Conservation (phyloP, 2,329 filamentous ascomycete genomes). For the Laburnicola sp. region DNA sequence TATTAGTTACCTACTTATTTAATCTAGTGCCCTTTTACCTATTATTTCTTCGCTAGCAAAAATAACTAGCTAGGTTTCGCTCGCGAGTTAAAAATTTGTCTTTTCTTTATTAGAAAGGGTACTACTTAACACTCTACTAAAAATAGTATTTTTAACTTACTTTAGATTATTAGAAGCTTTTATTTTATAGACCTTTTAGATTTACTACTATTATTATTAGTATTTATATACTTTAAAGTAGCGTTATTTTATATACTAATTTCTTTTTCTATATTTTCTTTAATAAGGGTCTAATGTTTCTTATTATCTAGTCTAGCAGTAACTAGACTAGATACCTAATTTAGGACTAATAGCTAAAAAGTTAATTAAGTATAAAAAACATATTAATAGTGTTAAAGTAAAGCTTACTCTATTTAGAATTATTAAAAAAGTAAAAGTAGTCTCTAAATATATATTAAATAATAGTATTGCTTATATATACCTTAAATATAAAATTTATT, state of each 20-base stretch:
- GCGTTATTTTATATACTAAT: too few relatives aligned
- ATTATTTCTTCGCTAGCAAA: conserved; percentile 4
- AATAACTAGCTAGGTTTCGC: conserved; percentile 4
- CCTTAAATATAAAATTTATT: not conserved
- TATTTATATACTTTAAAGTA: too few relatives aligned
- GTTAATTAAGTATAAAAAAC: too few relatives aligned
- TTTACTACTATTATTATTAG: conserved; percentile 3
- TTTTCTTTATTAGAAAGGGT: conserved; percentile 1
- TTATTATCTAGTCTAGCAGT: too few relatives aligned
- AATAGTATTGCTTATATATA: not conserved
- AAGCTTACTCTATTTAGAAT: not conserved
- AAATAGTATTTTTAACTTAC: conserved; percentile 5
- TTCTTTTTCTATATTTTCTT: too few relatives aligned
- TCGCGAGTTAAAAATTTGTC: not conserved
- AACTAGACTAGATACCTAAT: too few relatives aligned
- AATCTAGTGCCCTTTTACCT: not conserved
- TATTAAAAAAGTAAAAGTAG: not conserved
- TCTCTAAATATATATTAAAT: not conserved
- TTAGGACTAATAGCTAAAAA: too few relatives aligned
- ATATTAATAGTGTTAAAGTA: not conserved
- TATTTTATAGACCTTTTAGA: not conserved
- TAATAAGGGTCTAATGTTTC: too few relatives aligned
- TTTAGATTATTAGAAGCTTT: not conserved
- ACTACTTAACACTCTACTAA: conserved; percentile 3
- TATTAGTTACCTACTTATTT: not conserved